phyloP scores from a whole-genome alignment of 2,329 filamentous ascomycete genomes.

The Eutypella sp. region DNA sequence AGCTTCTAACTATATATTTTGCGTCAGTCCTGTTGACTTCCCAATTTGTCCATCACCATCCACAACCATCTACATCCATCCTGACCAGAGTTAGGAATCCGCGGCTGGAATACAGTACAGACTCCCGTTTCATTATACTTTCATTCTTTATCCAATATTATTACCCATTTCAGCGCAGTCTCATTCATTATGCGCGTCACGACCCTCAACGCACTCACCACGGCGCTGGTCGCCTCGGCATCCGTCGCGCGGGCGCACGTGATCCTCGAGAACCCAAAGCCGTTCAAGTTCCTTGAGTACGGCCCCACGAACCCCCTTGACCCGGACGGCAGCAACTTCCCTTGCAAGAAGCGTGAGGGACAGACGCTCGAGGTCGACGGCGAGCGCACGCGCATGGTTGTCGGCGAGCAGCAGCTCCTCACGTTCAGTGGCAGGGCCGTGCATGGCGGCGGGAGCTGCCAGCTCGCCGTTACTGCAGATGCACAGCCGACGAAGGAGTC shows the following conservation, averaged over 20 bases:
- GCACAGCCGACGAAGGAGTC: constrained; percentile 46
- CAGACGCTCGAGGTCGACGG: constrained; percentile 33
- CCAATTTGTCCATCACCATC: too few relatives aligned
- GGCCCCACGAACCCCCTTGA: constrained; percentile 55
- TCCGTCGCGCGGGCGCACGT: constrained; percentile 48
- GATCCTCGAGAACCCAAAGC: constrained; percentile 52
- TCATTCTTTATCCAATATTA: neutral
- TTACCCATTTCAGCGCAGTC: neutral
- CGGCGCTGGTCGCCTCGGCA: neutral
- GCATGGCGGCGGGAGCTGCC: constrained; percentile 72
- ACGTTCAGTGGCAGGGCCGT: constrained; percentile 54
- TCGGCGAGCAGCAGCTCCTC: constrained; percentile 49
- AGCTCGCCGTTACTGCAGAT: constrained; percentile 65
- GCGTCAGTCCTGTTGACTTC: neutral
- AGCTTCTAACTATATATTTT: neutral
- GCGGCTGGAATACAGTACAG: too few relatives aligned
- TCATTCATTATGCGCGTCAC: neutral
- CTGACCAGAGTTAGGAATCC: too few relatives aligned
- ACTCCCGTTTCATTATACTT: neutral
- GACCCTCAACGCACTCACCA: neutral
- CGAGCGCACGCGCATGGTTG: constrained; percentile 47
- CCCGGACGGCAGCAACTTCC: constrained; percentile 54
- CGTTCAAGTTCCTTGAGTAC: constrained; percentile 36
- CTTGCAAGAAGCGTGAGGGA: constrained; percentile 56
- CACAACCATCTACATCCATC: too few relatives aligned